Conservation (phyloP, 2,329 filamentous ascomycete species). For the Fulvia fulva region DNA sequence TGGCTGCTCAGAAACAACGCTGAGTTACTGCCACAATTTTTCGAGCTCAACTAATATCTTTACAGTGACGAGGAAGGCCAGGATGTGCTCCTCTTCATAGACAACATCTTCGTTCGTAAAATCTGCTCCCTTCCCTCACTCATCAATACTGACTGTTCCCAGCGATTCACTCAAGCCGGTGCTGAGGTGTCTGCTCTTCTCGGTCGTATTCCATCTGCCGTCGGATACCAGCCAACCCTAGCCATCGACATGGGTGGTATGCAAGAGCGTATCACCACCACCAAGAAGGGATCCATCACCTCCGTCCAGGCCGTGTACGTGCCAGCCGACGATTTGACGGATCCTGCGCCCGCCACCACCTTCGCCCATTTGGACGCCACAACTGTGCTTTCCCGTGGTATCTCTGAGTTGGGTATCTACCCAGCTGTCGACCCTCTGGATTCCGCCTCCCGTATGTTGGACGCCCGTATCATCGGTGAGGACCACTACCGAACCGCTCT, state of each 20-base stretch:
- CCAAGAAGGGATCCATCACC: conserved; percentile 98
- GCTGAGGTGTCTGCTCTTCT: conserved; percentile 99
- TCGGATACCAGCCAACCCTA: conserved; percentile 99
- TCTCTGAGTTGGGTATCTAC: conserved; percentile 99
- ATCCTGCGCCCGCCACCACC: conserved; percentile 97
- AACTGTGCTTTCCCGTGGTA: conserved; percentile 99
- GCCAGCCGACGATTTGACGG: conserved; percentile 99
- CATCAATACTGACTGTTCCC: conserved; percentile 63
- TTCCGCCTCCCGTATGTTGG: conserved; percentile 99
- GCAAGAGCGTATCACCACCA: conserved; percentile 99
- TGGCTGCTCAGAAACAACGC: too few relatives aligned
- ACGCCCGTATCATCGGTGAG: conserved; percentile 95
- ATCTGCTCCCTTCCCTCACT: conserved; percentile 50
- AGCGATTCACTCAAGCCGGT: conserved; percentile 99
- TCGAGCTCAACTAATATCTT: too few relatives aligned
- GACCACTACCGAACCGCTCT: conserved; percentile 96
- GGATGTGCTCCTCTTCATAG: conserved; percentile 98
- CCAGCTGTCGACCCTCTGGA: conserved; percentile 99
- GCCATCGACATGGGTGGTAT: conserved; percentile 98
- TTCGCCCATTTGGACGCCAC: conserved; percentile 99
- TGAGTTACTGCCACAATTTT: too few relatives aligned
- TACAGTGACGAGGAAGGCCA: conserved; percentile 66
- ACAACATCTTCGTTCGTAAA: conserved; percentile 99
- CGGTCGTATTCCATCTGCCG: conserved; percentile 99
- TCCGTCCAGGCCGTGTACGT: conserved; percentile 99